Evolutionary conservation across 2,329 filamentous ascomycete species (phyloP), one percentile per base, ranked within the genome.

Genomic region (Didymella keratinophila): DNA sequence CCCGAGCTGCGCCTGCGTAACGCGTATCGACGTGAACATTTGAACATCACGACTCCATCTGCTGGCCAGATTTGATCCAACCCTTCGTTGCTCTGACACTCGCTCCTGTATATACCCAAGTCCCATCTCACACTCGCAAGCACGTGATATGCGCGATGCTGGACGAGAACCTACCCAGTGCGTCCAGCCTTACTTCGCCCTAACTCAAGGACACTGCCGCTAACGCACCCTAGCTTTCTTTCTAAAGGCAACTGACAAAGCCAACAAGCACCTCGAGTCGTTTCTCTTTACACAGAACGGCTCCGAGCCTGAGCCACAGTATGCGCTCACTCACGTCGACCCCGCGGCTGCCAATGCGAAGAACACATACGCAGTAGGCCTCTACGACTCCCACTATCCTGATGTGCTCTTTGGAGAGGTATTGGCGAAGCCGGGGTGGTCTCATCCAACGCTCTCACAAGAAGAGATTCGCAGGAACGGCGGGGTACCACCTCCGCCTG

Each of bases 331-430:
- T 66, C 88, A 90, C 64, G 85, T 89, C 60, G 88, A 95, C 71
- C 91, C 93, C 1, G 76, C 86, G n/a, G 79, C 86, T 8, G 85
- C 88, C 41, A 82, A 83, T 11, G 88, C 92, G 25, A 88, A 85
- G 72, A 95, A 94, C 78, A 90, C 90, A 76, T 99, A 97, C 77
- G 93, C 91, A 39, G 86, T 90, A 59, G 94, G 91, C 37, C 83
- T 98, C 2, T 90, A 91, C 76, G 94, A 98, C 74, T 88, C 92
- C 23, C 88, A 88, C 78, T 89, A 89, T 65, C 85, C 89, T 1
- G 91, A 92, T 28, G 86, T 98, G 56, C 82, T 98, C 56, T 98
- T 90, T 70, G 95, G 87, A 62, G 94, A 98, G 75, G 90, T 97
- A 21, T 81, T 94, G 18, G 86, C 96, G 54, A 85, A 87, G 68